These are phyloP conservation scores for Coemansia sp. DNA, from an alignment of 192 early-diverging fungal species.

Conservation along the genomic window DNA sequence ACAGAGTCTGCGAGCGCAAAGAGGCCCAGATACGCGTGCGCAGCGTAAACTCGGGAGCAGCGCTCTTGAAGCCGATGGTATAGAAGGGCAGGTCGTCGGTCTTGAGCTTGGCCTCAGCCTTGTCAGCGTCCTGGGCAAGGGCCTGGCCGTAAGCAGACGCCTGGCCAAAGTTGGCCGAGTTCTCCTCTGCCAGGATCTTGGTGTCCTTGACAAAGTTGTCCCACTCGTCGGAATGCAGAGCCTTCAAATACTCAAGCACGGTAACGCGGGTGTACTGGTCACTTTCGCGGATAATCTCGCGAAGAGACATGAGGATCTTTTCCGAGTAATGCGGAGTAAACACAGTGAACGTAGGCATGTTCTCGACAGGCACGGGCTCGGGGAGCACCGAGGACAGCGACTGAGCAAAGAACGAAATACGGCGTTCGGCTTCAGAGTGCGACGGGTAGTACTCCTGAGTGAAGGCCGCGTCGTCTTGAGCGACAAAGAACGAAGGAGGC, in stretches of 20 bases:
- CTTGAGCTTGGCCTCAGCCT: slow-evolving; percentile 66
- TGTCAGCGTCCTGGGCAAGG: slow-evolving; percentile 56
- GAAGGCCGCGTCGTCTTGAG: slow-evolving; percentile 73
- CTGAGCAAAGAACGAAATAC: slow-evolving; percentile 86
- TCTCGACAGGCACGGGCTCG: slow-evolving; percentile 74
- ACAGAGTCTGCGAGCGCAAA: slow-evolving; percentile 81
- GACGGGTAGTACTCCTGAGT: slow-evolving; percentile 73
- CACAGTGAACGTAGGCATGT: slow-evolving; percentile 86
- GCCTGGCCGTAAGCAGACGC: slow-evolving; percentile 55
- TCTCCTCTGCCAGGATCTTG: slow-evolving; percentile 76
- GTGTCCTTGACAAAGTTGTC: slow-evolving; percentile 90
- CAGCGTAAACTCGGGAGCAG: slow-evolving; percentile 77
- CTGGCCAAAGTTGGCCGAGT: slow-evolving; percentile 58
- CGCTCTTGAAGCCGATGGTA: slow-evolving; percentile 79
- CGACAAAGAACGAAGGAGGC: slow-evolving; percentile 75
- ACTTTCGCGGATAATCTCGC: slow-evolving; percentile 83
- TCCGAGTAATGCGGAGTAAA: slow-evolving; percentile 85
- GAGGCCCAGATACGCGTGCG: slow-evolving; percentile 90
- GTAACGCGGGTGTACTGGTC: slow-evolving; percentile 81
- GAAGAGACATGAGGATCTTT: slow-evolving; percentile 78
- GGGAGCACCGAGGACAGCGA: slow-evolving; percentile 80
- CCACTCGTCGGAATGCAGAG: slow-evolving; percentile 80
- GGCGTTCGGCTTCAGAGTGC: slow-evolving; percentile 78
- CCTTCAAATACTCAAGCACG: slow-evolving; percentile 79
- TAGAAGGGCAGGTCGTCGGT: slow-evolving; percentile 81